phyloP scores from a whole-genome alignment of 2,329 filamentous ascomycete species.

The Fusarium illudens region DNA sequence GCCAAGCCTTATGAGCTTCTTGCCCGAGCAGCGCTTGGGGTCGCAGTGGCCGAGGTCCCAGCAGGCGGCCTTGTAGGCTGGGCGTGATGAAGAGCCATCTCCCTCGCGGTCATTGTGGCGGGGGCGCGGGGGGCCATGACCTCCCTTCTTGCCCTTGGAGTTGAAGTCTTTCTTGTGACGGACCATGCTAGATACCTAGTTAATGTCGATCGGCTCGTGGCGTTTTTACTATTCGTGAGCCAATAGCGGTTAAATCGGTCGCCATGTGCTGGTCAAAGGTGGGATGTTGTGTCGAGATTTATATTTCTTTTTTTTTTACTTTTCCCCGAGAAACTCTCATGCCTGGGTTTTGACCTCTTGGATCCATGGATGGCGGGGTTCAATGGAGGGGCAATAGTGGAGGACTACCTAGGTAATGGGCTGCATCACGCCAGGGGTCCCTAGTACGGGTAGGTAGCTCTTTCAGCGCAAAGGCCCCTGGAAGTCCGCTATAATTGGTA shows the following conservation, averaged over 20 bases:
- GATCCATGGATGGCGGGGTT: slow-evolving; percentile 33
- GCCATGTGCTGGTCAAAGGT: neutral
- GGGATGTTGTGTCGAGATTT: slow-evolving; percentile 6
- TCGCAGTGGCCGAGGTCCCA: slow-evolving; percentile 99
- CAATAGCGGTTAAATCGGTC: neutral
- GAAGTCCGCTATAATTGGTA: slow-evolving; percentile 8
- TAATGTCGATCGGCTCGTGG: too few relatives aligned
- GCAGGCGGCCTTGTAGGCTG: slow-evolving; percentile 87
- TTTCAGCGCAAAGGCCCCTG: neutral
- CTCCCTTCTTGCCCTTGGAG: slow-evolving; percentile 76
- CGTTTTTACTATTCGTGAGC: neutral
- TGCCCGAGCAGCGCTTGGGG: slow-evolving; percentile 94
- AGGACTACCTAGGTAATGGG: neutral
- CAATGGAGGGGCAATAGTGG: slow-evolving; percentile 25
- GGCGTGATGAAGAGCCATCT: slow-evolving; percentile 49
- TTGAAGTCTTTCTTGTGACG: slow-evolving; percentile 91
- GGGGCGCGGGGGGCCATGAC: slow-evolving; percentile 64
- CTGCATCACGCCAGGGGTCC: slow-evolving; percentile 1
- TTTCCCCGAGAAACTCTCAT: slow-evolving; percentile 13
- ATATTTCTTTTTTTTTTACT: slow-evolving; percentile 6
- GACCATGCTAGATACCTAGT: slow-evolving; percentile 75
- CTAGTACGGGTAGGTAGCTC: slow-evolving; percentile 6
- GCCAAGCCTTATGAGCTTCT: slow-evolving; percentile 89
- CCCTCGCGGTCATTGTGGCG: slow-evolving; percentile 54
- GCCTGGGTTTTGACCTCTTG: neutral